A percentile compares a stretch with the other conserved stretches of the same genome.
phyloP scores from a whole-genome alignment of 768 basidiomycete genomes.

The Tylopilus sp. region DNA sequence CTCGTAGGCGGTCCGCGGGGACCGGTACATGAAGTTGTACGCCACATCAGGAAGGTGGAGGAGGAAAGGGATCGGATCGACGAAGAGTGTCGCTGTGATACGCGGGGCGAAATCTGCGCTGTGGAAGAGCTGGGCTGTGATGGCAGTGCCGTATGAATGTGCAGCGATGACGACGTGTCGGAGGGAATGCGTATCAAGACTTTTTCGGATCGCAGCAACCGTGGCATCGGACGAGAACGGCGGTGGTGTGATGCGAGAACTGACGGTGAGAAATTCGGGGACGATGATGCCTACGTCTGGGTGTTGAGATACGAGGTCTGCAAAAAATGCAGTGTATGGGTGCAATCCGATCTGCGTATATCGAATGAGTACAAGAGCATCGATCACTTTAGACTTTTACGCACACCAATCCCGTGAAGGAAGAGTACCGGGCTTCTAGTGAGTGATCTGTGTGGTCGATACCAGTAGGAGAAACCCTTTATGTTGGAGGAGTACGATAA shows the following conservation, averaged over 20 bases:
- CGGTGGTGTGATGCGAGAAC: constrained; percentile 55
- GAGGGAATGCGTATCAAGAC: constrained; percentile 43
- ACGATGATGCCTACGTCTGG: constrained; percentile 57
- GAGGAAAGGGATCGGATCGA: constrained; percentile 66
- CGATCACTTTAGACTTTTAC: not conserved
- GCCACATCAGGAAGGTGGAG: constrained; percentile 62
- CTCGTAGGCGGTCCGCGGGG: constrained; percentile 49
- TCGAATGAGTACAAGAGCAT: not conserved
- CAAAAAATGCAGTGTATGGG: constrained; percentile 53
- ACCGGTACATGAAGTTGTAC: constrained; percentile 63
- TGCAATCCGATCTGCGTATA: constrained; percentile 53
- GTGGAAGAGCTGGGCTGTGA: constrained; percentile 53
- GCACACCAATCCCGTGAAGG: constrained; percentile 68
- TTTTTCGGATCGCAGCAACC: constrained; percentile 40
- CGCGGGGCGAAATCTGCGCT: constrained; percentile 28
- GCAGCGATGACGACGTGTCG: constrained; percentile 42
- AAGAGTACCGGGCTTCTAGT: constrained; percentile 56
- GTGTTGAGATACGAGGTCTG: constrained; percentile 40
- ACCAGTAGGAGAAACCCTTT: constrained; percentile 43
- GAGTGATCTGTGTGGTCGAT: constrained; percentile 45
- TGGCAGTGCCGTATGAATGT: constrained; percentile 63
- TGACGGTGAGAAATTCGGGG: constrained; percentile 58
- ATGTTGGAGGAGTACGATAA: constrained; percentile 41
- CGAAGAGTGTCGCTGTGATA: constrained; percentile 46
- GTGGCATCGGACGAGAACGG: constrained; percentile 42